A percentile compares a stretch with the other conserved stretches of the same genome.
phyloP scores from a whole-genome alignment of 441 rosid species.

The Cnidoscolus chayamansa region DNA sequence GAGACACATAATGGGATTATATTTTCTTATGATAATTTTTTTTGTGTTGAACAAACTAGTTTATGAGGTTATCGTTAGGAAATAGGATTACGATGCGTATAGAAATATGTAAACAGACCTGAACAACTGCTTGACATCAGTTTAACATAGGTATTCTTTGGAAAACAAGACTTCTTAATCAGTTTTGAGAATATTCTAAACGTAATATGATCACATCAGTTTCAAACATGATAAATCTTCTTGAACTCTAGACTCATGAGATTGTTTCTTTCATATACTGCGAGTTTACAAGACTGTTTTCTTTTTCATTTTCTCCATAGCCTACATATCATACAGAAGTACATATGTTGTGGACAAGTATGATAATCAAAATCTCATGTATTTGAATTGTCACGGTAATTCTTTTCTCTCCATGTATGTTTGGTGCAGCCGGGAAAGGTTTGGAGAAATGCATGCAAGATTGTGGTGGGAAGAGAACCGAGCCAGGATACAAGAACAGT shows the following conservation, averaged over 20 bases:
- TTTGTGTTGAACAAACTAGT: neutral
- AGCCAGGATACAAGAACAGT: slow-evolving; percentile 83
- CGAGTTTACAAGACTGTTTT: neutral
- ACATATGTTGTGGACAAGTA: neutral
- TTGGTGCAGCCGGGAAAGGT: slow-evolving; percentile 79
- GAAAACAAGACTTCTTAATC: neutral
- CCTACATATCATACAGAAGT: neutral
- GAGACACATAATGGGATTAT: neutral
- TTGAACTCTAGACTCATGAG: neutral
- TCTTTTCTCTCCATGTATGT: neutral
- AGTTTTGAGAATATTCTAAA: neutral
- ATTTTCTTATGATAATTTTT: neutral
- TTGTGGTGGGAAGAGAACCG: slow-evolving; percentile 95
- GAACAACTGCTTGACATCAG: neutral
- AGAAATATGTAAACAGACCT: neutral
- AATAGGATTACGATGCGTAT: neutral
- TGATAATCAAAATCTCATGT: neutral
- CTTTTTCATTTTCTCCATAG: neutral
- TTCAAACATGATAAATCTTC: neutral
- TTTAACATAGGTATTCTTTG: neutral
- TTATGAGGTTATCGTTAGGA: neutral
- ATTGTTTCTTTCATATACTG: neutral
- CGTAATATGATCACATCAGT: neutral
- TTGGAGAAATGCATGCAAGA: slow-evolving; percentile 80
- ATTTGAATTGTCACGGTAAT: neutral